These are phyloP conservation scores for Platanthera zijinensis DNA, from an alignment of 106 monocot genomes.

Conservation along the genomic window DNA sequence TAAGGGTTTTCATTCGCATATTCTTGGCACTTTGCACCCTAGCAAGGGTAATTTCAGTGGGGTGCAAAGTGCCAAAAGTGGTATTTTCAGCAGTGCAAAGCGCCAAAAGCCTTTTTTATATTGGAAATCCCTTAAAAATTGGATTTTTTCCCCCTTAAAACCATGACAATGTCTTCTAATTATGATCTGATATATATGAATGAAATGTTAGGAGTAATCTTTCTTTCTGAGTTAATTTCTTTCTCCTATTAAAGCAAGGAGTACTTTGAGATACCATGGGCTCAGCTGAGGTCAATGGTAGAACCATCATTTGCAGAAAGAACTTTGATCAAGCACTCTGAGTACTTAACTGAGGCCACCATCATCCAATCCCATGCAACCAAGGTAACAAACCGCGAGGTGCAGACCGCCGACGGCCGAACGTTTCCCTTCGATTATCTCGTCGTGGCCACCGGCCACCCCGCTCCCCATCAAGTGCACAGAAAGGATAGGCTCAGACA, in stretches of 20 bases:
- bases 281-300: constrained; percentile 35
- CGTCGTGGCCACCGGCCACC: constrained; percentile 32
- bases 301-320: constrained; percentile 37
- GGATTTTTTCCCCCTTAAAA: no score
- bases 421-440: constrained; percentile 28
- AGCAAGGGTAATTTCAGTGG: no score
- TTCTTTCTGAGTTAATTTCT: neutral
- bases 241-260: constrained; percentile 33
- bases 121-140: no score
- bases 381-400: constrained; percentile 14
- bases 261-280: constrained; percentile 76
- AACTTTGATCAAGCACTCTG: constrained; percentile 31
- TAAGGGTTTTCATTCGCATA: no score
- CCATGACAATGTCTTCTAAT: no score
- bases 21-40: no score
- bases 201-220: neutral
- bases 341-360: constrained; percentile 23
- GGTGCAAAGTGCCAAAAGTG: neutral
- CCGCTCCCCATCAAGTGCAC: neutral
- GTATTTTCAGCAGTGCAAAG: neutral
- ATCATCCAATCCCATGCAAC: constrained; percentile 26
- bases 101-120: neutral
- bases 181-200: no score
- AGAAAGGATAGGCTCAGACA: constrained; percentile 28
- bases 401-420: constrained; percentile 24